These are phyloP conservation scores for Excoecaria agallocha DNA, from an alignment of 345 rosid genomes.

Conservation along the genomic window DNA sequence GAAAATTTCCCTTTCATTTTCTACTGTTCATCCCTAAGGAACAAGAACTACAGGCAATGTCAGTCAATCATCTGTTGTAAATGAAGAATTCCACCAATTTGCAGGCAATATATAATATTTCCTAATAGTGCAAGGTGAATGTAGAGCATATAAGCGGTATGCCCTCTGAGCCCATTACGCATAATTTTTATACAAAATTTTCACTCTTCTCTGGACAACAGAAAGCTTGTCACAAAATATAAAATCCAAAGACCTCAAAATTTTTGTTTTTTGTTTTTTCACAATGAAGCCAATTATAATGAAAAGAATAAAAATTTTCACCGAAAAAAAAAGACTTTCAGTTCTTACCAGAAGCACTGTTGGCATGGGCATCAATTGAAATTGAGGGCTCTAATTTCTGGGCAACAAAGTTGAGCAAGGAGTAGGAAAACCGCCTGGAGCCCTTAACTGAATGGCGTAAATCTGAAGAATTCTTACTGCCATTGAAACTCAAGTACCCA, in stretches of 20 bases:
- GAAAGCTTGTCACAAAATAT: not conserved
- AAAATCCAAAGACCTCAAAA: not conserved
- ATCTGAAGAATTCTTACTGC: not conserved
- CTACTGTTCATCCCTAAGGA: not conserved
- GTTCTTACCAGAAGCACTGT: slow-evolving; percentile 30
- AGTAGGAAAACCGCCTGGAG: slow-evolving; percentile 15
- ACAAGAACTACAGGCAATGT: no score
- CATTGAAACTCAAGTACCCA: slow-evolving; percentile 23
- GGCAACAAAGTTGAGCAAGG: slow-evolving; percentile 21
- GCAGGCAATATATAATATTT: no score
- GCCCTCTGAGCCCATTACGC: no score
- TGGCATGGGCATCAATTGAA: slow-evolving; percentile 16
- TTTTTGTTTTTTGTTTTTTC: no score
- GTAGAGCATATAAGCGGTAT: no score
- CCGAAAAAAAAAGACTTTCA: not conserved
- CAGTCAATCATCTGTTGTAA: no score
- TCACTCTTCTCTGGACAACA: not conserved
- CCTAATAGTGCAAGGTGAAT: no score
- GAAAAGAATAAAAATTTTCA: not conserved
- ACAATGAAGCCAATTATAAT: not conserved
- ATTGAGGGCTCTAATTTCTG: slow-evolving; percentile 29
- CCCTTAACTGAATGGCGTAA: slow-evolving; percentile 13
- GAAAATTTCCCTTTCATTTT: not conserved
- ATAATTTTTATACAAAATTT: not conserved
- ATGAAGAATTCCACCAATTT: no score